These are phyloP conservation scores for Boletellus emodensis DNA, from an alignment of 768 basidiomycete genomes.

Conservation along the genomic window DNA sequence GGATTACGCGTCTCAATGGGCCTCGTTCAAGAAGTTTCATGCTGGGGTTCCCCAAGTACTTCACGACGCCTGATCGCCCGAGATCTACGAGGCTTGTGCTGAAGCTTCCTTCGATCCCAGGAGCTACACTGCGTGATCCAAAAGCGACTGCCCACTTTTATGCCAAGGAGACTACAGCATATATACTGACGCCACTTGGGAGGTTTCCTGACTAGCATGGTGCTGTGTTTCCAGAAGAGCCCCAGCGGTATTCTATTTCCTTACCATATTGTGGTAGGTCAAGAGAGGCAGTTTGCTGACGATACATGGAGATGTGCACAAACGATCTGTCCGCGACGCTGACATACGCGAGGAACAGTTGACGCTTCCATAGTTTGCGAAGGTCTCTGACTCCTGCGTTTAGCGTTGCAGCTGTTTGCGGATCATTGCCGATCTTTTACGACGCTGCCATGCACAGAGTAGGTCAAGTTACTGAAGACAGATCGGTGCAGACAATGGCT, in stretches of 20 bases:
- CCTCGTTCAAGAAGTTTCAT: slow-evolving; percentile 29
- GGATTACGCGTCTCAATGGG: slow-evolving; percentile 33
- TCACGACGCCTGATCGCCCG: no score
- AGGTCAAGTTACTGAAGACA: no score
- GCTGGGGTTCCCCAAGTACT: no score
- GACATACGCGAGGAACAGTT: no score
- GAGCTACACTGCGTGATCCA: background rate
- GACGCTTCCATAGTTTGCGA: no score
- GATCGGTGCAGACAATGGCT: no score
- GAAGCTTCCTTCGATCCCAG: no score
- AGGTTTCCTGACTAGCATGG: slow-evolving; percentile 27
- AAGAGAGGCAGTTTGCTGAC: slow-evolving; percentile 14
- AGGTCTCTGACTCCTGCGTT: no score
- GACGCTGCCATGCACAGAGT: no score
- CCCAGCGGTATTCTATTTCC: background rate
- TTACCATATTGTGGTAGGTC: slow-evolving; percentile 1
- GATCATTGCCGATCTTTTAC: no score
- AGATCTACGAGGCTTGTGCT: no score
- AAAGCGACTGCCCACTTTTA: slow-evolving; percentile 48
- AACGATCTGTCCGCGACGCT: background rate
- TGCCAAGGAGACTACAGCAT: slow-evolving; percentile 45
- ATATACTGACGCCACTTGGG: slow-evolving; percentile 23
- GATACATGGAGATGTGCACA: slow-evolving; percentile 17
- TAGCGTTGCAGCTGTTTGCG: no score
- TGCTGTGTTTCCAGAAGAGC: slow-evolving; percentile 17